Base-by-base conservation (phyloP, 2,329 filamentous ascomycete genomes). In the Exserohilum turcica region DNA sequence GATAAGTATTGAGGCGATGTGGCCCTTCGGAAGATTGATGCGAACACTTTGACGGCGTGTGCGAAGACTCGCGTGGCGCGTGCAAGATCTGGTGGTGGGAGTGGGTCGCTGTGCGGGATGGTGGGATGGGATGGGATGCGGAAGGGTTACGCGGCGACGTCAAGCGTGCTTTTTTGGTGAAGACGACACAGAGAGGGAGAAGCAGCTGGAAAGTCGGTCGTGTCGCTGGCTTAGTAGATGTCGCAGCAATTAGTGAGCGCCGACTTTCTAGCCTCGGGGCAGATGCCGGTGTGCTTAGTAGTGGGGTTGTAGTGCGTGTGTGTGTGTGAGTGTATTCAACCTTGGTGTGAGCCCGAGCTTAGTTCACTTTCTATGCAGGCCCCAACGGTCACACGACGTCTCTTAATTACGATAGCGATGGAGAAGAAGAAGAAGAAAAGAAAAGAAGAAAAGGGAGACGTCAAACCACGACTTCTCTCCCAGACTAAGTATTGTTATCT, bases 1-100 rank as follows among this genome's bases (percentile, higher is more conserved):
- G 90, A 89, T 78, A 89, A 86, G 71, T 95, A 82, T 72, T 89
- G 78, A 56, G 78, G 75, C 58, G 75, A 75, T 66, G 80, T 76
- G 57, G 80, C 85, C 74, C 90, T 86, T 79, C 85, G 85, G 67
- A 93, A 86, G 63, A 84, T 81, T 76, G 88, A 91, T 81, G 91
- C 91, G 84, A 96, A 96, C 93, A 96, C 84, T 82, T 92, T 96
- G 90, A 79, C 88, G 86, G 82, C 81, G 72, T 64, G 60, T 56
- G 61, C 59, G 61, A 59, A 50, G 47, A 45, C 47, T 49, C 50
- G 50, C 50, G 45, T 38, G 33, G 64, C 55, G 68, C 59, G 65
- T 65, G 59, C 55, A 58, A 55, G 57, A 47, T 18, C 35, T 56
- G 51, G 47, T 46, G 21, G 56, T 33, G 43, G 32, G 53, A 48